Evolutionary conservation across 176 grass and related monocot genomes (phyloP).

Genomic region (Oryza rufipogon): DNA sequence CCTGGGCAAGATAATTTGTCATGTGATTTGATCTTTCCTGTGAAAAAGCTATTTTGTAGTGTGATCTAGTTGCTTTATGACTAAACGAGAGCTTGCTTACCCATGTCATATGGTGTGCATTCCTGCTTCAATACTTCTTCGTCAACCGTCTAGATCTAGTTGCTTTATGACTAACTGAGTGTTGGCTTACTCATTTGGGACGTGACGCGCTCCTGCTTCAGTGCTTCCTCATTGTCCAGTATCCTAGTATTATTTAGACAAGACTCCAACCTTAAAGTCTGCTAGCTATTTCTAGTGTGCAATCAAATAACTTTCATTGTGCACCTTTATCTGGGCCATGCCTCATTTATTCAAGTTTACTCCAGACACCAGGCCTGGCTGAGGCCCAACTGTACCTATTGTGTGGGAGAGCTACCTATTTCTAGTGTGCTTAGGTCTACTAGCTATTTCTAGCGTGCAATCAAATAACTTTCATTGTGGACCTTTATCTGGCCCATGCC

Average conservation of each 20-base stretch:
- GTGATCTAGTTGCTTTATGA: conserved; percentile 10
- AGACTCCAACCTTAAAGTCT: neutral
- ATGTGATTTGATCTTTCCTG: conserved; percentile 10
- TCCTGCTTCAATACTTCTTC: neutral
- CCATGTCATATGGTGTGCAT: neutral
- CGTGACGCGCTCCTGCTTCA: neutral
- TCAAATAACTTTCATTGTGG: neutral
- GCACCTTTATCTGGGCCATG: neutral
- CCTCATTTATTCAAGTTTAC: neutral
- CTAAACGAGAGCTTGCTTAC: neutral
- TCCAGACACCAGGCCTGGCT: neutral
- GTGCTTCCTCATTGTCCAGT: neutral
- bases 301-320: conserved; percentile 1
- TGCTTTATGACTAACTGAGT: conserved; percentile 19
- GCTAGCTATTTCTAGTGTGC: conserved; percentile 4
- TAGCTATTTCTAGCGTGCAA: conserved; percentile 1
- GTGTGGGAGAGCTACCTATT: neutral
- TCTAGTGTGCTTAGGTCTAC: neutral
- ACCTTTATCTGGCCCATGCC: neutral
- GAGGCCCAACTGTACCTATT: neutral
- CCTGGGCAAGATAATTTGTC: neutral
- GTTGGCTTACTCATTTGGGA: neutral
- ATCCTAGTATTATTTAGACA: neutral
- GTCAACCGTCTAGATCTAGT: neutral
- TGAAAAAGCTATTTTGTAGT: neutral